Base-by-base conservation (phyloP, 2,329 filamentous ascomycete species). In the Septoria petroselini region DNA sequence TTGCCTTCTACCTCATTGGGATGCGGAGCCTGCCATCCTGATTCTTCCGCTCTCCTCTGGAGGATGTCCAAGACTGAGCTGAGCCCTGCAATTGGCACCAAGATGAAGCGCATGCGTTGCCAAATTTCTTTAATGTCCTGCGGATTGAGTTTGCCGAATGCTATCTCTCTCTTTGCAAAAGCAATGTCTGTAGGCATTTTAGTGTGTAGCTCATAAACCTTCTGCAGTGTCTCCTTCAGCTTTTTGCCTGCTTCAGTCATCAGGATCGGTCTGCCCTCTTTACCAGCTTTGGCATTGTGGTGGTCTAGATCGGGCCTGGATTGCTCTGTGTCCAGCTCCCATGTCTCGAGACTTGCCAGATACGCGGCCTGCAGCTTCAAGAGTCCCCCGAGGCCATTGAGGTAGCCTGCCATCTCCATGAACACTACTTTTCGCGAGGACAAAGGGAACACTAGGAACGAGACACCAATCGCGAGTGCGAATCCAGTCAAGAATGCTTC, bases 81-180 rank as follows among this genome's bases (percentile, higher is more conserved):
- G 49, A 90, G 76, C 0, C 85, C 85, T 7, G 81, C 70, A 12
- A 87, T 66, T 0, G 86, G 85, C n/a, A 86, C 75, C 60, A 85
- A 73, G 23, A 86, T 77, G 3, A 71, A 69, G n/a, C 82, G 78
- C 29, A 88, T 68, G 7, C 80, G 70, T 44, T 74, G 76, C 60
- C 79, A 82, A 5, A 86, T 76, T 30, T 78, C 69, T 37, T 80
- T 74, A 7, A 88, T 69, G 52, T 89, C 84, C 47, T 83, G 77
- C 0, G 83, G 76, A 11, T 77, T 75, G 4, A 88, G 68, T 57
- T 85, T 84, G 0, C 85, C 85, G 64, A 80, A 81, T 0, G 84
- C 85, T n/a, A 85, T 67, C 57, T 91, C 86, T 37, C 85, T 76
- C 66, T 89, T 88, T 0, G 84, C 86, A 63, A 87, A 88, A 1